These are phyloP conservation scores for Rachicladosporium sp. DNA, from an alignment of 2,329 filamentous ascomycete genomes.

Conservation along the genomic window DNA sequence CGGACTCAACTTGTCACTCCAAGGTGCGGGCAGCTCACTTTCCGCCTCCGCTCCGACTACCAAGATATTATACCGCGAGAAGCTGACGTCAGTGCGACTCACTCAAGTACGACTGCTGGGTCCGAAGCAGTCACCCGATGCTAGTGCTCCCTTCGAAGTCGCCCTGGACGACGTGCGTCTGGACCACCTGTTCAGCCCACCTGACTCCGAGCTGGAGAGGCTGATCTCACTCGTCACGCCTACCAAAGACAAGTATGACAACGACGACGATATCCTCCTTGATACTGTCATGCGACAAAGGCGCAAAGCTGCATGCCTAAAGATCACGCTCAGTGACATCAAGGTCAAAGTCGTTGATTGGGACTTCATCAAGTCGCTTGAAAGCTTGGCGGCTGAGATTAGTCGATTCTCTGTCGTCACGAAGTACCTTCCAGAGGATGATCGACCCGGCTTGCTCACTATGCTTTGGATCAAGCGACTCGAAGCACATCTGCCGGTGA, in stretches of 20 bases:
- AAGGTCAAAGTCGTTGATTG: slow-evolving; percentile 51
- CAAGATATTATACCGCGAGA: slow-evolving; percentile 62
- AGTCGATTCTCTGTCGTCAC: slow-evolving; percentile 73
- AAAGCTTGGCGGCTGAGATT: slow-evolving; percentile 64
- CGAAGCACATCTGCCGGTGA: slow-evolving; percentile 50
- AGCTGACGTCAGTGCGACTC: slow-evolving; percentile 3
- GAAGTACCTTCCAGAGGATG: slow-evolving; percentile 92
- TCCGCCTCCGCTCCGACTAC: slow-evolving; percentile 67
- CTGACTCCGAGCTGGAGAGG: slow-evolving; percentile 67
- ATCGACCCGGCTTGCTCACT: slow-evolving; percentile 75
- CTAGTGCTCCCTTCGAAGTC: slow-evolving; percentile 34
- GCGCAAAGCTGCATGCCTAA: slow-evolving; percentile 71
- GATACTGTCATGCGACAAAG: slow-evolving; percentile 81
- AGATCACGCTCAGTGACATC: slow-evolving; percentile 53
- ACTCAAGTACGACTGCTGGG: slow-evolving; percentile 45
- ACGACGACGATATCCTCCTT: slow-evolving; percentile 86
- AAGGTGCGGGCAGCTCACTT: slow-evolving; percentile 45
- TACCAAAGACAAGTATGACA: slow-evolving; percentile 78
- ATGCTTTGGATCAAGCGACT: slow-evolving; percentile 55
- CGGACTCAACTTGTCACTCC: slow-evolving; percentile 56
- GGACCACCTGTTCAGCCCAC: slow-evolving; percentile 61
- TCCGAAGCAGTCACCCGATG: slow-evolving; percentile 47
- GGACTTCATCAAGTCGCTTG: slow-evolving; percentile 53
- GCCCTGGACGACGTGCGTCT: slow-evolving; percentile 55
- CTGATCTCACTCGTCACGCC: slow-evolving; percentile 80